Base-by-base conservation (phyloP, 192 early-diverging fungal species). In the Obelidium mucronatum region DNA sequence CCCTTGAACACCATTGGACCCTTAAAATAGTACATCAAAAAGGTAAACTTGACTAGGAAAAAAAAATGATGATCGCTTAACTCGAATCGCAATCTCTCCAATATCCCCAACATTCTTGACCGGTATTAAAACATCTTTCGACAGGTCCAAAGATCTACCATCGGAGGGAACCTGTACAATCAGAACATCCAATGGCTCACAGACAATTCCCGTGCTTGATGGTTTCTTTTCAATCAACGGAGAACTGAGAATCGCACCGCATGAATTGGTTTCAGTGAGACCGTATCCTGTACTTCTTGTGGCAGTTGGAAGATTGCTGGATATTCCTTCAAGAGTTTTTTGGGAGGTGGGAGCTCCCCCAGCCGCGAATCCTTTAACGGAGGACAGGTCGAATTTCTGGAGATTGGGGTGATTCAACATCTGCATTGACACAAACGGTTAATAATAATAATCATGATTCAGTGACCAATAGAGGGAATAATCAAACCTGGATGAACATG, bases 1-100 rank as follows among this genome's bases (percentile, higher is more conserved):
- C 92, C 94, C 2, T 58, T 59, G 64, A 95, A 91, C 0, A 96
- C 86, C 44, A 87, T 88, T 31, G 83, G 82, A 52, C 97, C 97
- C 78, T 72, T 8, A 22, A 13, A 22, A 51, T 8, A 22, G 48
- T 13, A 22, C 11, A 22, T 51, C 22, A 51, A 8, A 8, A 61
- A 61, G 8, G 59, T 8, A 26, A 33, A 26, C 6, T 11, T 11
- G 59, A 26, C 59, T 17, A 61, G 6, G 24, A 61, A 61, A 26
- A 6, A 61, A 28, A 17, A 37, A 71, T 24, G 6, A n/a, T n/a
- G n/a, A n/a, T n/a, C n/a, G n/a, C n/a, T n/a, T n/a, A 28, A 71
- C 11, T 58, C 94, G 89, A 19, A 93, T 81, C 77, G 93, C 92
- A 28, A 97, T 90, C 78, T 97, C 95, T 48, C 97, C 97, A 37